Base-by-base conservation (phyloP, 2,329 filamentous ascomycete species). In the Triangularia setosa region DNA sequence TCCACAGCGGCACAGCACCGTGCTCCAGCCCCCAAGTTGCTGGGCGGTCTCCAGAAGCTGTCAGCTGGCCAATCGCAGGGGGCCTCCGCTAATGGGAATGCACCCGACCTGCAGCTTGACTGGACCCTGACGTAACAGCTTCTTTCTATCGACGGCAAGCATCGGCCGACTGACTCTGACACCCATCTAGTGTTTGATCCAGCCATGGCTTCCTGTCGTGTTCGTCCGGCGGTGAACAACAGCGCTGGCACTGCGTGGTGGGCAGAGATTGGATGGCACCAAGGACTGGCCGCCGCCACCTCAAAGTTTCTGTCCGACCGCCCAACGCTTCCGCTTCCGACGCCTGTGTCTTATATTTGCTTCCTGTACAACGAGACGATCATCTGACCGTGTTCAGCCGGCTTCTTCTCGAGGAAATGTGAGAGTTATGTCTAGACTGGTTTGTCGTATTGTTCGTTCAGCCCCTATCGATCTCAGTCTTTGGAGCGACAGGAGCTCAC, bases 101-200 rank as follows among this genome's bases (percentile, higher is more conserved):
- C 27, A 64, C 65, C 65, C 64, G 35, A 56, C 44, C 35, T 63
- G 57, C 65, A 63, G 57, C 52, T 35, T 8, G 30, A 60, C 64
- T 28, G 57, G 58, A 24, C 52, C 59, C 61, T 68, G 66, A 68
- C 65, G 62, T 67, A 67, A 67, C 28, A 60, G 44, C 59, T 62
- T 59, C 61, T 33, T 62, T 53, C 58, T 62, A 25, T 66, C 35
- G 48, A 52, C 65, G 65, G 67, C 63, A 63, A 65, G 56, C 64
- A 64, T 67, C 65, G 67, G 67, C 23, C 58, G 21, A 58, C 27
- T 27, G 23, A 62, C 2, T 53, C 23, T 55, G 23, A 21, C 23
- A 27, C 30, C 14, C 30, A n/a, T 16, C 30, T 33, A 12, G 16
- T n/a, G 44, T 7, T 9, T 33, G 30, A 12, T 33, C 30, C 11